A percentile compares a stretch with the other conserved stretches of the same genome.
phyloP scores from a whole-genome alignment of 345 rosid species.

The Brassica carinata region DNA sequence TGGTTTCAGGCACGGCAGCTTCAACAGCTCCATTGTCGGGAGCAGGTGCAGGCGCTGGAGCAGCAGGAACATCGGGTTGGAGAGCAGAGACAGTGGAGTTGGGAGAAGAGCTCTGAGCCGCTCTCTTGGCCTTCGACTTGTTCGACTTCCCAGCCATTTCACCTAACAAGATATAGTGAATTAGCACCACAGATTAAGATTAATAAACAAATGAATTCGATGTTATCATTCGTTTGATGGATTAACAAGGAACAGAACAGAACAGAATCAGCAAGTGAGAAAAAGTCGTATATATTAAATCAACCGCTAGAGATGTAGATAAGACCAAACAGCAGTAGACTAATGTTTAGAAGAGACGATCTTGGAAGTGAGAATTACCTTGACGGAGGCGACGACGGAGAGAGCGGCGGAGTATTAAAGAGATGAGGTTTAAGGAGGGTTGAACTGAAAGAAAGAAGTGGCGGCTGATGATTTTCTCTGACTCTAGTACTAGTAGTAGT shows the following conservation, averaged over 20 bases:
- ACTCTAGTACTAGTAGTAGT: slow-evolving; percentile 11
- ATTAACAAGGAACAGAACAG: background rate
- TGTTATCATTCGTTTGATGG: background rate
- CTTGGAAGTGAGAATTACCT: slow-evolving; percentile 24
- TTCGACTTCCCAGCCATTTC: slow-evolving; percentile 95
- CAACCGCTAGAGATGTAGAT: background rate
- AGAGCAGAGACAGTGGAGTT: slow-evolving; percentile 44
- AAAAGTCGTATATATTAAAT: slow-evolving; percentile 3
- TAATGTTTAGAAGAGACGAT: background rate
- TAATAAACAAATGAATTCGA: slow-evolving; percentile 14
- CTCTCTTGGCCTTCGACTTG: slow-evolving; percentile 68
- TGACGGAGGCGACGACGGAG: slow-evolving; percentile 38
- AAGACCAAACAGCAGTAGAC: background rate
- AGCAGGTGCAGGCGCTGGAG: background rate
- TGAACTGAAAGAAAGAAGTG: slow-evolving; percentile 31
- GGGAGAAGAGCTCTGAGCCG: slow-evolving; percentile 34
- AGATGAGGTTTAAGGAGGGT: slow-evolving; percentile 50
- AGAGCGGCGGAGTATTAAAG: slow-evolving; percentile 37
- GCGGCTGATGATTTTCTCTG: slow-evolving; percentile 45
- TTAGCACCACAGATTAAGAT: background rate
- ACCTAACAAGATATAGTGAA: slow-evolving; percentile 8
- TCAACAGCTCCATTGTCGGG: slow-evolving; percentile 44
- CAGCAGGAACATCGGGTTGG: slow-evolving; percentile 28
- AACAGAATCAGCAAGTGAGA: slow-evolving; percentile 18
- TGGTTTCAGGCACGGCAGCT: slow-evolving; percentile 39